Base-by-base conservation (phyloP, 805 yeast species). In the Barnettozyma vustinii region DNA sequence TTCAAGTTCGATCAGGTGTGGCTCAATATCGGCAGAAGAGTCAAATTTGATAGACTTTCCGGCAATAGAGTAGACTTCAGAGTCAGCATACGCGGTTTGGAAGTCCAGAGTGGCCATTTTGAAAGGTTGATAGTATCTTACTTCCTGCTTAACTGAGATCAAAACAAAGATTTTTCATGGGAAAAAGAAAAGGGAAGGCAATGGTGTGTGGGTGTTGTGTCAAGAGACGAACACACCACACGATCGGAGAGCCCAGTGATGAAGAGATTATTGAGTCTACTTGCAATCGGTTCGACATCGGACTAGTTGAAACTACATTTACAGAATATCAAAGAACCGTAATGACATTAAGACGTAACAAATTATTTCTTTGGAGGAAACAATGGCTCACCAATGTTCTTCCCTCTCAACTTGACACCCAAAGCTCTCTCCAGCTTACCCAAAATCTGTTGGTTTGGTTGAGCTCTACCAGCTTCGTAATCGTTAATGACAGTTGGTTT, bases 381-480 rank as follows among this genome's bases (percentile, higher is more conserved):
- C 57, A 94, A 75, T 32, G 98, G 96, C 61, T 83, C 81, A 54
- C 99, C 99, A 62, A 94, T 86, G 69, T 84, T 86, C 74, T 92
- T 91, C 65, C 99, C 99, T 74, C 98, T 82, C 65, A 94, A 80
- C 73, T 90, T 94, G 55, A 94, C 85, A 57, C 98, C 98, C 60
- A 94, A 76, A 39, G 85, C 95, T 70, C 97, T 81, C 74, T 94
- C 98, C 68, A 94, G 72, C 74, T 94, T 94, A 48, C 85, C 91
- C 62, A 94, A 77, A 46, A 94, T 70, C 71, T 91, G 98, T 75
- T 94, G 99, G 74, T 88, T 91, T 50, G 99, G 99, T 57, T 86
- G 81, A 41, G 96, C 99, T 66, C 96, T 83, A 51, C 96, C 97
- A 49, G 96, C 87, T 74, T 94, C 99, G 70, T 94, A 94, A 65